These are phyloP conservation scores for Ophiosphaerella herpotricha DNA, from an alignment of 2,329 filamentous ascomycete genomes.

Conservation along the genomic window DNA sequence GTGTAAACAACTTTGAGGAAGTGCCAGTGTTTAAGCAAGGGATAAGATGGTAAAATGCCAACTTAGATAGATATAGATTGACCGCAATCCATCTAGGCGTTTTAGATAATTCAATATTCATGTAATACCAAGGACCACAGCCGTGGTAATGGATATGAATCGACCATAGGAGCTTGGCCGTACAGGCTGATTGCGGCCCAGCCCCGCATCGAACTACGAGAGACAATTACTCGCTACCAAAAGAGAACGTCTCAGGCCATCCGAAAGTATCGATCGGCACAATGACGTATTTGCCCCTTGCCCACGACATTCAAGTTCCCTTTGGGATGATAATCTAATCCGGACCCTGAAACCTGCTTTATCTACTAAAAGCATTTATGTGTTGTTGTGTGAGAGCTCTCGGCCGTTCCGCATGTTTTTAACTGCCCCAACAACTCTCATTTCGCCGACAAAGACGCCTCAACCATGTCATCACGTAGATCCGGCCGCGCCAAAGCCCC, in stretches of 20 bases:
- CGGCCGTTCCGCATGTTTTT: background rate
- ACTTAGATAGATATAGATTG: no score
- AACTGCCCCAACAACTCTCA: background rate
- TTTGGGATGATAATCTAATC: constrained; percentile 10
- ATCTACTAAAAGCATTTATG: background rate
- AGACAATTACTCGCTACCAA: background rate
- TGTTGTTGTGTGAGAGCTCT: constrained; percentile 2
- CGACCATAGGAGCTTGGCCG: no score
- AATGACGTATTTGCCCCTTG: constrained; percentile 15
- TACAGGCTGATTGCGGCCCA: background rate
- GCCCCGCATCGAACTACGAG: constrained; percentile 1
- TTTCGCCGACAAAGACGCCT: background rate
- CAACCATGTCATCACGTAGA: constrained; percentile 15
- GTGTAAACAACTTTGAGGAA: constrained; percentile 35
- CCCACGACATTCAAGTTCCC: constrained; percentile 4
- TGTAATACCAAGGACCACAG: no score
- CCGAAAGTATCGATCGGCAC: constrained; percentile 6
- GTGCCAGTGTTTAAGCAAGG: constrained; percentile 40
- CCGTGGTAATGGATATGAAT: no score
- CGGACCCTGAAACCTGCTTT: constrained; percentile 9
- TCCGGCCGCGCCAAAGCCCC: constrained; percentile 19
- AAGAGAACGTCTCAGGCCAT: constrained; percentile 1
- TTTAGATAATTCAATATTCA: no score
- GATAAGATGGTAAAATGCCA: constrained; percentile 29
- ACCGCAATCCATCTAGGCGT: no score